phyloP scores from a whole-genome alignment of 2,329 filamentous ascomycete genomes.

The Aaosphaeria arxii region DNA sequence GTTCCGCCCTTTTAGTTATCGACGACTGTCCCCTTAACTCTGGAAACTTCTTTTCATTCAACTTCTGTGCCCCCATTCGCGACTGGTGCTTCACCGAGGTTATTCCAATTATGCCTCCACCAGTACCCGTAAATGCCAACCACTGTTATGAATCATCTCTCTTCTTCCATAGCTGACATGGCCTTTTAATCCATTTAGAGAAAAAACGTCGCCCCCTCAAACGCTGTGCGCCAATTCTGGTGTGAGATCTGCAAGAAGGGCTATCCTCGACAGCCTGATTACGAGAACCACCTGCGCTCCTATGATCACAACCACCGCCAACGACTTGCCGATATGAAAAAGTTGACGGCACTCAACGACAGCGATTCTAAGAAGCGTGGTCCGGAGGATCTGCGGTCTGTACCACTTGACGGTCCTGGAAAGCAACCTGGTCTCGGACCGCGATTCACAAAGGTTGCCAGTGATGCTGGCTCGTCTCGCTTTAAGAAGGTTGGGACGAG shows the following conservation, averaged over 20 bases:
- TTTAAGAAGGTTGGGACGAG: slow-evolving; percentile 8
- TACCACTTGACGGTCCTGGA: slow-evolving; percentile 15
- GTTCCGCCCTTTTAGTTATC: no score
- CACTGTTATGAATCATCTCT: no score
- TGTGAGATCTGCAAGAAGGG: slow-evolving; percentile 83
- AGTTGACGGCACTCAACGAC: slow-evolving; percentile 39
- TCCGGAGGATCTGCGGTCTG: slow-evolving; percentile 19
- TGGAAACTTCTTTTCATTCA: no score
- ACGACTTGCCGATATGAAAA: slow-evolving; percentile 82
- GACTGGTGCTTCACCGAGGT: no score
- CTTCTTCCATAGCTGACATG: no score
- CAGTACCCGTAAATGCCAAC: no score
- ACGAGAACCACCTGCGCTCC: slow-evolving; percentile 87
- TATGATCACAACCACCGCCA: slow-evolving; percentile 85
- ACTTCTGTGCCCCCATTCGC: no score
- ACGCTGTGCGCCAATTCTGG: slow-evolving; percentile 34
- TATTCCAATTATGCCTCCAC: no score
- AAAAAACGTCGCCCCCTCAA: slow-evolving; percentile 44
- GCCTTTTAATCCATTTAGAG: slow-evolving; percentile 29
- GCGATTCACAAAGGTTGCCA: slow-evolving; percentile 17
- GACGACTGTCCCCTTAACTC: no score
- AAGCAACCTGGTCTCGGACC: slow-evolving; percentile 16
- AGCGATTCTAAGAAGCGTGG: slow-evolving; percentile 14
- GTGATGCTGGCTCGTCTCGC: not conserved
- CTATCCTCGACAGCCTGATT: slow-evolving; percentile 93